phyloP scores from a whole-genome alignment of 2,329 filamentous ascomycete species.

The Pyrenochaeta sp. region DNA sequence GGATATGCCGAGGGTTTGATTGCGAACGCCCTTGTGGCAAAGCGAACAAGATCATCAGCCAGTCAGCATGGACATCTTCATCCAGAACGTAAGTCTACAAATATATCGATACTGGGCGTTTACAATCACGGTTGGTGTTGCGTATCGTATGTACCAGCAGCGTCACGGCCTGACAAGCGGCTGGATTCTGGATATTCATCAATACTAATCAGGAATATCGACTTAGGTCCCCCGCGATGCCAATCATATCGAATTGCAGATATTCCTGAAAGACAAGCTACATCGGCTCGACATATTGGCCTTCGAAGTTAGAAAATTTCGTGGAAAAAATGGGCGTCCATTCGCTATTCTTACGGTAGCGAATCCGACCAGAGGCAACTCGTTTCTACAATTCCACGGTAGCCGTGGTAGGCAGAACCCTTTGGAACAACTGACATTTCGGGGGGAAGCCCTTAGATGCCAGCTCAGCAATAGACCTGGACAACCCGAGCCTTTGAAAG shows the following conservation, averaged over 20 bases:
- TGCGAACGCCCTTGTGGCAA: no score
- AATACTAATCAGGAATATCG: background rate
- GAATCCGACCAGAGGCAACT: slow-evolving; percentile 47
- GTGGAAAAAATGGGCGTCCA: slow-evolving; percentile 21
- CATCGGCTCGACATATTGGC: slow-evolving; percentile 49
- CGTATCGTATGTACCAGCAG: background rate
- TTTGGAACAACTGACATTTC: slow-evolving; percentile 12
- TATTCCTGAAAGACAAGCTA: slow-evolving; percentile 52
- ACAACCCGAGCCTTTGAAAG: slow-evolving; percentile 33
- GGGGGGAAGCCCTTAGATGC: slow-evolving; percentile 17
- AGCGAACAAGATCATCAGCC: no score
- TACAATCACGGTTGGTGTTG: background rate
- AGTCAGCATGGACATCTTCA: slow-evolving; percentile 34
- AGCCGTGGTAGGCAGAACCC: slow-evolving; percentile 14
- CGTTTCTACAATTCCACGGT: slow-evolving; percentile 54
- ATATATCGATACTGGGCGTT: background rate
- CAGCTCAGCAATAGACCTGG: slow-evolving; percentile 26
- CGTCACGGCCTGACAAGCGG: slow-evolving; percentile 18
- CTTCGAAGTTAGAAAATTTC: slow-evolving; percentile 57
- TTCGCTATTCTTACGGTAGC: slow-evolving; percentile 58
- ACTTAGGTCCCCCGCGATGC: slow-evolving; percentile 50
- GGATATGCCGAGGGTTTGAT: background rate
- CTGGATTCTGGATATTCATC: no score
- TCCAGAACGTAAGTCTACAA: slow-evolving; percentile 26
- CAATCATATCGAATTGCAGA: slow-evolving; percentile 53